Evolutionary conservation across 345 rosid species (phyloP).

Genomic region (Laguncularia racemosa): DNA sequence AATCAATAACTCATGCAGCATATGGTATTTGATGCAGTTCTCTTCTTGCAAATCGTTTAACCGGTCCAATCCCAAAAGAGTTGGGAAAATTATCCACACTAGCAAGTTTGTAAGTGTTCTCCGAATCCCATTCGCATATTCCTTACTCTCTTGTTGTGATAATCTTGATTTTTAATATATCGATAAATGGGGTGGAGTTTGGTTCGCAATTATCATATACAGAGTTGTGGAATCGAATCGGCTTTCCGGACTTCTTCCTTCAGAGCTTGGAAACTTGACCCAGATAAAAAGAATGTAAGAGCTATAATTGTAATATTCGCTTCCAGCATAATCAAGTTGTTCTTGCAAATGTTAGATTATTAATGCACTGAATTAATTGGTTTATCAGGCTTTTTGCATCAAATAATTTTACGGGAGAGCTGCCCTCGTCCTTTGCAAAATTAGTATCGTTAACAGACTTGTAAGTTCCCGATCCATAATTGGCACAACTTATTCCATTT

Average conservation of each 20-base stretch:
- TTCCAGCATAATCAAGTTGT: no score
- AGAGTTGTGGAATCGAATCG: constrained; percentile 8
- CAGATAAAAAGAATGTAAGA: constrained; percentile 1
- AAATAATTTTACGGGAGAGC: constrained; percentile 14
- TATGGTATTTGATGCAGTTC: constrained; percentile 3
- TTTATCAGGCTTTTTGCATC: constrained; percentile 12
- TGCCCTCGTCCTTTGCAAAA: constrained; percentile 13
- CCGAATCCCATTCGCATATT: not conserved
- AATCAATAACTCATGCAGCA: no score
- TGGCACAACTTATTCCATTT: not conserved
- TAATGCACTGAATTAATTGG: not conserved
- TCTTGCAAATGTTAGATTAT: no score
- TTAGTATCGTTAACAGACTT: not conserved
- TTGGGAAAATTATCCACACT: constrained; percentile 11
- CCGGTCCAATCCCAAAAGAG: constrained; percentile 12
- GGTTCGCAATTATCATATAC: not conserved
- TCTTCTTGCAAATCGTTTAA: constrained; percentile 6
- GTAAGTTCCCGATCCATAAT: not conserved
- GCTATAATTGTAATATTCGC: not conserved
- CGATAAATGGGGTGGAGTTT: no score
- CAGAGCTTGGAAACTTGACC: constrained; percentile 9
- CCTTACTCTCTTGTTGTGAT: not conserved
- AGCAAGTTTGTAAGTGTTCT: not conserved
- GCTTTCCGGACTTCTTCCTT: constrained; percentile 8
- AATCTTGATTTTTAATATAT: not conserved